Conservation (phyloP, 495 filamentous ascomycete genomes). For the Neurospora sp. region DNA sequence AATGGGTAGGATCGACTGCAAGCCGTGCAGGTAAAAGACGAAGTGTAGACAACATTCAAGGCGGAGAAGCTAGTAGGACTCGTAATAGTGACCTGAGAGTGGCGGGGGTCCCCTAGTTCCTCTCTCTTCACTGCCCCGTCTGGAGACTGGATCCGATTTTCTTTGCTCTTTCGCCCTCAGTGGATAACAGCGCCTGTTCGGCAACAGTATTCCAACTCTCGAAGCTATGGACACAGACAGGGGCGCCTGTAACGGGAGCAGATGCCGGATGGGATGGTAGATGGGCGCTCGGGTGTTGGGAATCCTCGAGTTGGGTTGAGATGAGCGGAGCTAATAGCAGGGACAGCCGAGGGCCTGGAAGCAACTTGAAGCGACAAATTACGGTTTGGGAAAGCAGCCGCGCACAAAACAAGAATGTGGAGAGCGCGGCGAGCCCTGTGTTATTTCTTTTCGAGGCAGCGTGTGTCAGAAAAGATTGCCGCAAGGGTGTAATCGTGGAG, state of each 20-base stretch:
- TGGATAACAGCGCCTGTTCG: conserved; percentile 8
- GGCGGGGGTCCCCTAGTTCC: conserved; percentile 24
- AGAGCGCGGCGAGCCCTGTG: conserved; percentile 19
- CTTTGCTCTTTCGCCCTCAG: conserved; percentile 1
- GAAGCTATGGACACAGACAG: neutral
- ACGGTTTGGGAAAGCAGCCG: conserved; percentile 21
- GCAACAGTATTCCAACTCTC: neutral
- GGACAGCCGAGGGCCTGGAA: conserved; percentile 5
- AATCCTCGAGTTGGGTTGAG: neutral
- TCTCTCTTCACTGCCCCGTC: conserved; percentile 16
- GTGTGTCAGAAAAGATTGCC: conserved; percentile 32
- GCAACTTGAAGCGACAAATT: conserved; percentile 19
- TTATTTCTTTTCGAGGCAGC: conserved; percentile 29
- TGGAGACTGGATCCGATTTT: conserved; percentile 8
- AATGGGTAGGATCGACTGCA: conserved; percentile 15
- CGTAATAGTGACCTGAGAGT: conserved; percentile 7
- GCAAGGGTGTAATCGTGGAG: conserved; percentile 18
- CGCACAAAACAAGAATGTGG: conserved; percentile 24
- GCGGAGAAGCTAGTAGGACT: conserved; percentile 19
- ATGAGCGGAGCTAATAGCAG: conserved; percentile 5
- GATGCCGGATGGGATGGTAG: conserved; percentile 5
- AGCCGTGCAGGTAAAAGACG: conserved; percentile 9
- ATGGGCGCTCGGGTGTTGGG: neutral
- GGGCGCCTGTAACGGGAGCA: conserved; percentile 1
- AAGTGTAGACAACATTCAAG: conserved; percentile 15